A percentile compares a stretch with the other conserved stretches of the same genome.
These are phyloP conservation scores for Sphaceloma murrayae DNA, from an alignment of 2,329 filamentous ascomycete genomes.

Conservation along the genomic window DNA sequence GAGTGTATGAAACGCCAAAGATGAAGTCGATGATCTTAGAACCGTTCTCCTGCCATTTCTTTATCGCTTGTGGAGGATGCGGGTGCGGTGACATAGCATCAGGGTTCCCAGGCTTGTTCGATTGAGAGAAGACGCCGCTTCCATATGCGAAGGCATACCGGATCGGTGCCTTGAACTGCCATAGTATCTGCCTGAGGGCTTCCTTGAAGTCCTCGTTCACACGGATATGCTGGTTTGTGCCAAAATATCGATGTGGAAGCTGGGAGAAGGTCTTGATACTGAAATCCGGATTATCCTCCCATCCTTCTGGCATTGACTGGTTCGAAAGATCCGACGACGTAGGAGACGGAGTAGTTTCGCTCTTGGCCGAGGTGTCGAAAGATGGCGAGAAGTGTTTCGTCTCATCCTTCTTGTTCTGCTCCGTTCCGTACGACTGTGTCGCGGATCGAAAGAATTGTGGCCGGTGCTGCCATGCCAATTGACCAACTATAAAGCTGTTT, in stretches of 20 bases:
- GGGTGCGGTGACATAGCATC: slow-evolving; percentile 60
- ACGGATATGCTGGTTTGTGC: slow-evolving; percentile 90
- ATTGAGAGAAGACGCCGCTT: slow-evolving; percentile 87
- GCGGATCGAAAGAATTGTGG: slow-evolving; percentile 22
- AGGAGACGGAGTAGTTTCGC: slow-evolving; percentile 14
- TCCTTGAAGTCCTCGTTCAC: slow-evolving; percentile 96
- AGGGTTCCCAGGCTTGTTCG: slow-evolving; percentile 34
- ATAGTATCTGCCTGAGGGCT: slow-evolving; percentile 73
- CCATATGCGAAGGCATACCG: slow-evolving; percentile 96
- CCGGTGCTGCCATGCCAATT: slow-evolving; percentile 28
- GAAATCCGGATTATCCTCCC: slow-evolving; percentile 66
- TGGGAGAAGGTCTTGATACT: slow-evolving; percentile 65
- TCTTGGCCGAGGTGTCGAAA: slow-evolving; percentile 5
- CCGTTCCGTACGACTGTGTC: slow-evolving; percentile 11
- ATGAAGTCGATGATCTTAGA: slow-evolving; percentile 99
- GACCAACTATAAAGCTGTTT: slow-evolving; percentile 27
- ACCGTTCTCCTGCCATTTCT: slow-evolving; percentile 74
- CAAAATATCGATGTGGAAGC: slow-evolving; percentile 70
- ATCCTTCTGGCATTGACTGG: slow-evolving; percentile 44
- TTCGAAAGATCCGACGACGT: slow-evolving; percentile 22
- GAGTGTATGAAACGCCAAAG: slow-evolving; percentile 84
- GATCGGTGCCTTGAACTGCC: slow-evolving; percentile 86
- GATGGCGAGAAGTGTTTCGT: slow-evolving; percentile 16
- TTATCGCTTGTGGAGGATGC: slow-evolving; percentile 67
- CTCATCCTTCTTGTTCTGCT: slow-evolving; percentile 17